A percentile compares a stretch with the other conserved stretches of the same genome.
Evolutionary conservation across 208 protist species (phyloP).

Genomic region (Trypanosoma avium): DNA sequence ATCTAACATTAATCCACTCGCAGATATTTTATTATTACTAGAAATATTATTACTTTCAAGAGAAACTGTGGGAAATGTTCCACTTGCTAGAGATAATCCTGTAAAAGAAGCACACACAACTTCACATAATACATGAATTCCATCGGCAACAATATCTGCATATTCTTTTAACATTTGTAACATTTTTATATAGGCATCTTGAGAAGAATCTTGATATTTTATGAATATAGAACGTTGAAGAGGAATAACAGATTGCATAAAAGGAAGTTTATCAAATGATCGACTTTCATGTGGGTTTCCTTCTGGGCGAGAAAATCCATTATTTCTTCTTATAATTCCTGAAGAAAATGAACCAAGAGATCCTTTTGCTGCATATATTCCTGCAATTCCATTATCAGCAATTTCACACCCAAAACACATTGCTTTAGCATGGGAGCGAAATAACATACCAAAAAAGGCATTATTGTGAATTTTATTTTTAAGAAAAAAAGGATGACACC

Average conservation of each 20-base stretch:
- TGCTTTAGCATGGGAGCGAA: slow-evolving; percentile 65
- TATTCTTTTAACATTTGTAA: slow-evolving; percentile 43
- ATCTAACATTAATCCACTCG: slow-evolving; percentile 32
- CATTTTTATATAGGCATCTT: slow-evolving; percentile 52
- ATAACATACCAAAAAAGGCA: slow-evolving; percentile 81
- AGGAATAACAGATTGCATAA: slow-evolving; percentile 3
- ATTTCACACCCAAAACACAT: slow-evolving; percentile 60
- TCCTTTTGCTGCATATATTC: slow-evolving; percentile 66
- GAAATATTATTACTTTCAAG: no score
- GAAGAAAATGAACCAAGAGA: slow-evolving; percentile 59
- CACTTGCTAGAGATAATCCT: slow-evolving; percentile 51
- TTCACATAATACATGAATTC: slow-evolving; percentile 49
- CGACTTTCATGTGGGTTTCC: slow-evolving; percentile 43
- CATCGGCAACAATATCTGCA: slow-evolving; percentile 43
- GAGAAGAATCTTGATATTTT: not conserved
- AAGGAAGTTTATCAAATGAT: slow-evolving; percentile 35
- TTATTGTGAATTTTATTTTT: slow-evolving; percentile 67
- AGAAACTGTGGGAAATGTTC: slow-evolving; percentile 28
- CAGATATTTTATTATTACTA: not conserved
- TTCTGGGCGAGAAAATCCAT: slow-evolving; percentile 58
- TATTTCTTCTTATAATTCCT: slow-evolving; percentile 59
- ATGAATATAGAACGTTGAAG: not conserved
- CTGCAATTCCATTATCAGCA: slow-evolving; percentile 69
- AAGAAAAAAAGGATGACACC: slow-evolving; percentile 74
- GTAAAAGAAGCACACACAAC: slow-evolving; percentile 53